These are phyloP conservation scores for Verbena officinalis DNA, from an alignment of 257 asterid genomes.

Conservation along the genomic window DNA sequence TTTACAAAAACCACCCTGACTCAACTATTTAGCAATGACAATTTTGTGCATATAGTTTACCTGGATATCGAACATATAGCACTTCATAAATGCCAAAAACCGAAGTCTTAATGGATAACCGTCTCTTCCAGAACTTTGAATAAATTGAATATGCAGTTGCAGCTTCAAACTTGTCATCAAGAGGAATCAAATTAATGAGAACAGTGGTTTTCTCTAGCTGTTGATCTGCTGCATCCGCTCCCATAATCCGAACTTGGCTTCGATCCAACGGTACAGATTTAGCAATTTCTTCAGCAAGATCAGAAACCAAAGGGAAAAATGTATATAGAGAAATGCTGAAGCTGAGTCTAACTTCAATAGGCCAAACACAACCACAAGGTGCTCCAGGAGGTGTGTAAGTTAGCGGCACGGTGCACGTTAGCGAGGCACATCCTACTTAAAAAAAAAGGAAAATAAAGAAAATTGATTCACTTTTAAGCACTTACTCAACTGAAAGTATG, in stretches of 20 bases:
- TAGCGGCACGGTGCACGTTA: slow-evolving; percentile 71
- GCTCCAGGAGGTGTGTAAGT: slow-evolving; percentile 73
- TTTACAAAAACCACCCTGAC: no score
- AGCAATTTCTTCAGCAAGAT: slow-evolving; percentile 70
- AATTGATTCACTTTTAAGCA: no score
- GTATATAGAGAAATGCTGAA: slow-evolving; percentile 58
- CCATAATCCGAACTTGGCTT: slow-evolving; percentile 86
- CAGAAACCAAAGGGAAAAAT: slow-evolving; percentile 69
- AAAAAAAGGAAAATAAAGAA: no score
- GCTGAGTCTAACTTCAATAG: slow-evolving; percentile 62
- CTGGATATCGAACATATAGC: slow-evolving; percentile 82
- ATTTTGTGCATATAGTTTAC: no score
- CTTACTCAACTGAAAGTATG: no score
- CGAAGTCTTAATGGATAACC: slow-evolving; percentile 48
- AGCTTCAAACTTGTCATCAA: slow-evolving; percentile 47
- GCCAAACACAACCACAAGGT: slow-evolving; percentile 86
- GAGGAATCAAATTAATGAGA: slow-evolving; percentile 73
- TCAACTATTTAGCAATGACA: no score
- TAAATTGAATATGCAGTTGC: slow-evolving; percentile 59
- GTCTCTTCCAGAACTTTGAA: slow-evolving; percentile 74
- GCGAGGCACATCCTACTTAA: slow-evolving; percentile 62
- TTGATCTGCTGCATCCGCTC: slow-evolving; percentile 79
- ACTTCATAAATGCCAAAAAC: slow-evolving; percentile 74
- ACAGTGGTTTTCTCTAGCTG: slow-evolving; percentile 72
- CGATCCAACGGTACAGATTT: slow-evolving; percentile 41